phyloP scores from a whole-genome alignment of 2,329 filamentous ascomycete species.

The Aureobasidium mangrovei region DNA sequence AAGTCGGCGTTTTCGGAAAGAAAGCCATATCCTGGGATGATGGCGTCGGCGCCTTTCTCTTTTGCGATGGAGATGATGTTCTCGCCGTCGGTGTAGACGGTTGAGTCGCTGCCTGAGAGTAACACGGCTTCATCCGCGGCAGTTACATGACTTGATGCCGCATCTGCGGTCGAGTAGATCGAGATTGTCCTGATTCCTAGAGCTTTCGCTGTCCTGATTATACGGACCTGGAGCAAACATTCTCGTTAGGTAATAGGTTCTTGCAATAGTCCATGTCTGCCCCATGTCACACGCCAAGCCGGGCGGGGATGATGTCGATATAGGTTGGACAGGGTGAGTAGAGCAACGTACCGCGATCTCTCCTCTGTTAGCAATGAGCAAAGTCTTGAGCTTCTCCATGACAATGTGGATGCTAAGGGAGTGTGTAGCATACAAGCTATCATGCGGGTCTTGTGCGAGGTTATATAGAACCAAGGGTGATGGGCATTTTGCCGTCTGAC shows the following conservation, averaged over 20 bases:
- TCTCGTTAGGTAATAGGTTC: slow-evolving; percentile 4
- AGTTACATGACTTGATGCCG: slow-evolving; percentile 45
- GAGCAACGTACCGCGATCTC: slow-evolving; percentile 14
- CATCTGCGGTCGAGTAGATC: slow-evolving; percentile 50
- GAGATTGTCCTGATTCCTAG: slow-evolving; percentile 45
- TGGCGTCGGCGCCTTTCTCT: slow-evolving; percentile 42
- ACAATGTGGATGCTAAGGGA: neutral
- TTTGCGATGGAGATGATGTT: slow-evolving; percentile 45
- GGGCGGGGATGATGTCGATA: neutral
- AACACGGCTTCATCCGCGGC: slow-evolving; percentile 46
- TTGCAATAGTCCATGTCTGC: too few relatives aligned
- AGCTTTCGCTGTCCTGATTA: slow-evolving; percentile 43
- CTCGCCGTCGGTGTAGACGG: slow-evolving; percentile 42
- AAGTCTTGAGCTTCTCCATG: slow-evolving; percentile 40
- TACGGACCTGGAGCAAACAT: slow-evolving; percentile 30
- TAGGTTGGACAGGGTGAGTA: neutral
- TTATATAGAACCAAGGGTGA: neutral
- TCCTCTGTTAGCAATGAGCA: slow-evolving; percentile 51
- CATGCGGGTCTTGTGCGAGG: neutral
- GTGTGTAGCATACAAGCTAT: neutral
- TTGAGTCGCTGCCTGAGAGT: slow-evolving; percentile 40
- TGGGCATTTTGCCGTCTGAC: neutral
- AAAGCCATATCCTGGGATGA: slow-evolving; percentile 61
- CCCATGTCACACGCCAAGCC: neutral
- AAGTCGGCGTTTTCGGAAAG: slow-evolving; percentile 56